Evolutionary conservation across 2,329 filamentous ascomycete species (phyloP), one percentile per base, ranked within the genome.

Genomic region (Aspergillus sp.): DNA sequence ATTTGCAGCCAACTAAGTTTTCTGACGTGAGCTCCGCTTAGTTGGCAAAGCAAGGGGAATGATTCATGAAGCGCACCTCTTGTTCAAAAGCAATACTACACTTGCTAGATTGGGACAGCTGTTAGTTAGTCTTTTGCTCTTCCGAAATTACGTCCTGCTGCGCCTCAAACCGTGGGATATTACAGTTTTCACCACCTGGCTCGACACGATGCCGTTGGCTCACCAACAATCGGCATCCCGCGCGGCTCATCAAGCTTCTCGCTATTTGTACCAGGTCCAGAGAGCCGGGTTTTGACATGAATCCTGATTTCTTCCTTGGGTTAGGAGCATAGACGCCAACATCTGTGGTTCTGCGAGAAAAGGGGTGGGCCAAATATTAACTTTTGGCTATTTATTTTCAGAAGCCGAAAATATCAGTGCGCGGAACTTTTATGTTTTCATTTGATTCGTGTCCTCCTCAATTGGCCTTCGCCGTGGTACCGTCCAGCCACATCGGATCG

Each of bases 251-350:
- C 47, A 56, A 51, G 51, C 61, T 58, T 49, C 53, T 58, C 51
- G 54, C 40, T n/a, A 22, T 27, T 24, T 41, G 44, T 54, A 58
- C 60, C 54, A 51, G 54, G 59, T 60, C 62, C 62, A 63, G 17
- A 53, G 50, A 58, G 51, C 24, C 50, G 62, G 62, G 58, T 40
- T 51, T 27, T n/a, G 20, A 42, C 39, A 19, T 44, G 9, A 19
- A 34, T 24, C 40, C 37, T 39, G 41, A 15, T 7, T 12, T 24
- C 15, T 27, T 24, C 4, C 13, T 33, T 19, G 27, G 27, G 12
- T 40, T 20, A 51, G 37, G 33, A 20, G 34, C 34, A 41, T 37
- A 46, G 22, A 7, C 24, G 7, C 13, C 3, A n/a, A 30, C 44
- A 24, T 24, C 44, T n/a, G 13, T 5, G 13, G 44, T 48, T 40